These are phyloP conservation scores for Aspergillus sp. DNA, from an alignment of 2,329 filamentous ascomycete species.

Conservation along the genomic window DNA sequence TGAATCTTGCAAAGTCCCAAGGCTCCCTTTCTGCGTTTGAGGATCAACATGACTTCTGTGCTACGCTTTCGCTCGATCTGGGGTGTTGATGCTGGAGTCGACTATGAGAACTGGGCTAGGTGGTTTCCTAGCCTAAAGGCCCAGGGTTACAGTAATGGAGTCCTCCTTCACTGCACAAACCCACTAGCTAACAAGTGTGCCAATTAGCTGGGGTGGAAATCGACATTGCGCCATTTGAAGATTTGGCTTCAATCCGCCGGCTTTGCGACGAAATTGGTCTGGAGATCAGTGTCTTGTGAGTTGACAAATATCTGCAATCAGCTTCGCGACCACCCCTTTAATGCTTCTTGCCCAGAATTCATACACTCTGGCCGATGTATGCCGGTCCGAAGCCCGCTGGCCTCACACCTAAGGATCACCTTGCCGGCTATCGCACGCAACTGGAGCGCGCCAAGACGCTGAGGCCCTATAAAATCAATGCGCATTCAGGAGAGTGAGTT, in stretches of 20 bases:
- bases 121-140: too few species aligned
- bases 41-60: too few species aligned
- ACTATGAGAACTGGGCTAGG: too few species aligned
- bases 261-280: slow-evolving; percentile 18
- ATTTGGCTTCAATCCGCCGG: slow-evolving; percentile 6
- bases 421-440: slow-evolving; percentile 16
- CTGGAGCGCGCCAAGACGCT: slow-evolving; percentile 13
- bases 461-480: slow-evolving; percentile 17
- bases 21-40: too few species aligned
- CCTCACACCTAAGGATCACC: slow-evolving; percentile 14
- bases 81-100: too few species aligned
- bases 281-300: slow-evolving; percentile 20
- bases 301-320: background rate
- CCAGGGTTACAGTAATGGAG: too few species aligned
- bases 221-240: slow-evolving; percentile 18
- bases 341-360: too few species aligned
- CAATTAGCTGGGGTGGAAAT: slow-evolving; percentile 14
- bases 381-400: slow-evolving; percentile 16
- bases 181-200: too few species aligned
- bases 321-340: slow-evolving; percentile 10
- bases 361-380: slow-evolving; percentile 19
- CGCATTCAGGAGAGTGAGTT: slow-evolving; percentile 21
- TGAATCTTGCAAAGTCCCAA: too few species aligned
- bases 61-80: too few species aligned
- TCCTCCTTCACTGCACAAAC: too few species aligned